A percentile compares a stretch with the other conserved stretches of the same genome.
Conservation (phyloP, 257 asterid species). For the Jacaranda mimosifolia region DNA sequence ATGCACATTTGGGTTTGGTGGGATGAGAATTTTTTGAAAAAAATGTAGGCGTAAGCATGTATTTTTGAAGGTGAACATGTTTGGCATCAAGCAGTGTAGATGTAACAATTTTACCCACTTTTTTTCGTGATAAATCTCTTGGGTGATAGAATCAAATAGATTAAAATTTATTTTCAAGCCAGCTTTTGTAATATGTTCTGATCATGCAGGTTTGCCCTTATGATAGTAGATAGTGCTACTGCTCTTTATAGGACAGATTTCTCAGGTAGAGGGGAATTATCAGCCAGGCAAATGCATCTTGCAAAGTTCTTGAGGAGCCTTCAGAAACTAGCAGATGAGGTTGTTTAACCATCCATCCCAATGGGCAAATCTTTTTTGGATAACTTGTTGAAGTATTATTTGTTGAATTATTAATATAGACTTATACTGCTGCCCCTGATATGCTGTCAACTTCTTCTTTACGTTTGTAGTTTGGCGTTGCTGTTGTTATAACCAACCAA, state of each 20-base stretch:
- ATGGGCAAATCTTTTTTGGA: no score
- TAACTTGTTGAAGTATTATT: background rate
- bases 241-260: conserved; percentile 97
- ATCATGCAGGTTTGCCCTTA: conserved; percentile 83
- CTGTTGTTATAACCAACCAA: conserved; percentile 96
- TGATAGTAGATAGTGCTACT: conserved; percentile 97
- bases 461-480: conserved; percentile 79
- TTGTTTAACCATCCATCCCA: conserved; percentile 24
- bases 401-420: no score
- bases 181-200: conserved; percentile 18
- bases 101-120: no score
- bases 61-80: no score
- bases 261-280: conserved; percentile 93
- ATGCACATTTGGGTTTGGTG: no score
- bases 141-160: background rate
- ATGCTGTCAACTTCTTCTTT: background rate
- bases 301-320: conserved; percentile 98
- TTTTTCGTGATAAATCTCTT: no score
- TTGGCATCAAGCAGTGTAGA: no score
- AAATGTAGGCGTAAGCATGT: no score
- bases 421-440: background rate
- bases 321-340: conserved; percentile 97
- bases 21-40: no score
- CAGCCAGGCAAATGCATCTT: conserved; percentile 98
- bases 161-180: background rate